These are phyloP conservation scores for Isoetes engelmannii DNA, from an alignment of 83 land plant genomes.

Conservation along the genomic window DNA sequence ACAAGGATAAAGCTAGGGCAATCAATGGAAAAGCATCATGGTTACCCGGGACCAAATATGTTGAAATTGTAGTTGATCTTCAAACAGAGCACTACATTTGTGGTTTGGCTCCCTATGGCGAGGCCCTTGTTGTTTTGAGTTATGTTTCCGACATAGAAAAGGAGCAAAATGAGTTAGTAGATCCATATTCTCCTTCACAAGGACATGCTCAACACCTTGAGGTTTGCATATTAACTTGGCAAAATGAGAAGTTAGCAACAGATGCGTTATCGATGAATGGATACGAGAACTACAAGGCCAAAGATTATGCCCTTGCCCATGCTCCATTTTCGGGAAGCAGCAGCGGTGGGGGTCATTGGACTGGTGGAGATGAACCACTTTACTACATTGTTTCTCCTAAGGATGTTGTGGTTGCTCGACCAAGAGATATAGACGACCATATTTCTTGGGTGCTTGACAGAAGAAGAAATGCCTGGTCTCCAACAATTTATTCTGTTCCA, in stretches of 20 bases:
- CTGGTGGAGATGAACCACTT: slow-evolving; percentile 88
- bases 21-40: slow-evolving; percentile 1
- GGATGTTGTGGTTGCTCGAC: slow-evolving; percentile 90
- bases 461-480: slow-evolving; percentile 79
- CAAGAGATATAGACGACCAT: slow-evolving; percentile 97
- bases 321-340: slow-evolving; percentile 91
- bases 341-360: slow-evolving; percentile 90
- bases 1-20: slow-evolving; percentile 31
- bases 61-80: slow-evolving; percentile 85
- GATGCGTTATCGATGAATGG: slow-evolving; percentile 93
- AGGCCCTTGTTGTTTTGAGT: slow-evolving; percentile 78
- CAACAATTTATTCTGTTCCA: slow-evolving; percentile 56
- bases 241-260: slow-evolving; percentile 86
- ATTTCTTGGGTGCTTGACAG: slow-evolving; percentile 81
- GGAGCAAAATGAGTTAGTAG: slow-evolving; percentile 53
- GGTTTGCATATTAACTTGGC: slow-evolving; percentile 82
- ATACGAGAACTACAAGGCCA: slow-evolving; percentile 94
- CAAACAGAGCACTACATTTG: slow-evolving; percentile 77
- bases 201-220: slow-evolving; percentile 95
- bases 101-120: slow-evolving; percentile 95
- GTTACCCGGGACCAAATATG: slow-evolving; percentile 53
- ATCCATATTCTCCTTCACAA: slow-evolving; percentile 54
- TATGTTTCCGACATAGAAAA: slow-evolving; percentile 74
- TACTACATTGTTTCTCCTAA: slow-evolving; percentile 94
- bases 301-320: slow-evolving; percentile 88